A percentile compares a stretch with the other conserved stretches of the same genome.
These are phyloP conservation scores for Candida railenensis DNA, from an alignment of 805 yeast genomes.

Conservation along the genomic window DNA sequence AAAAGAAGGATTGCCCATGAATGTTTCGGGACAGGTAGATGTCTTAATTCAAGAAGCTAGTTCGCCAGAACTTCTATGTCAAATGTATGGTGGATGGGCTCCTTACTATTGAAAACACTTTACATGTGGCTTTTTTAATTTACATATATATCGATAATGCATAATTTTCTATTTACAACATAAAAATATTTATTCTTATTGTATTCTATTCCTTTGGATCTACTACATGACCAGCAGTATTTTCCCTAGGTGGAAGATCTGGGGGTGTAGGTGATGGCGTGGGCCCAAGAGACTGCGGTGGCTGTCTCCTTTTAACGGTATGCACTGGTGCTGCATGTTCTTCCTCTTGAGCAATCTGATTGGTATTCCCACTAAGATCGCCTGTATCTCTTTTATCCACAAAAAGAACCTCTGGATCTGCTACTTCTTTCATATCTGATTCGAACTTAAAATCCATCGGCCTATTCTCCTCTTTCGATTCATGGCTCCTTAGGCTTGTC, in stretches of 20 bases:
- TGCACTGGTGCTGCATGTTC: background rate
- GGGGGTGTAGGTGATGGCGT: background rate
- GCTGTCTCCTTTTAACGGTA: background rate
- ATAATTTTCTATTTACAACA: background rate
- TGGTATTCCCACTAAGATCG: too few species aligned
- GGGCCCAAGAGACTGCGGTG: background rate
- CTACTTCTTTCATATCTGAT: background rate
- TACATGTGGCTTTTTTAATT: too few species aligned
- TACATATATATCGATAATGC: too few species aligned
- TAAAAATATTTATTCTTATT: too few species aligned
- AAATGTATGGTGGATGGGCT: slow-evolving; percentile 94
- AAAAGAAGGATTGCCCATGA: slow-evolving; percentile 80
- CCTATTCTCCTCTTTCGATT: background rate
- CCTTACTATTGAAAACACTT: slow-evolving; percentile 21
- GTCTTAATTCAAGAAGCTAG: slow-evolving; percentile 81
- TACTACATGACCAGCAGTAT: background rate
- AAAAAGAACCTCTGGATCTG: background rate
- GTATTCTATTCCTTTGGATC: background rate
- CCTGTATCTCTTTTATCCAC: too few species aligned
- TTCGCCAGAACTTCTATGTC: slow-evolving; percentile 64
- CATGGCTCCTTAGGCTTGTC: background rate
- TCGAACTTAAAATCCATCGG: background rate
- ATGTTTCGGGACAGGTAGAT: slow-evolving; percentile 92
- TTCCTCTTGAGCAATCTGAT: background rate
- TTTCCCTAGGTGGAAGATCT: background rate